Conservation (phyloP, 2,329 filamentous ascomycete species). For the Nigrospora osmanthi region DNA sequence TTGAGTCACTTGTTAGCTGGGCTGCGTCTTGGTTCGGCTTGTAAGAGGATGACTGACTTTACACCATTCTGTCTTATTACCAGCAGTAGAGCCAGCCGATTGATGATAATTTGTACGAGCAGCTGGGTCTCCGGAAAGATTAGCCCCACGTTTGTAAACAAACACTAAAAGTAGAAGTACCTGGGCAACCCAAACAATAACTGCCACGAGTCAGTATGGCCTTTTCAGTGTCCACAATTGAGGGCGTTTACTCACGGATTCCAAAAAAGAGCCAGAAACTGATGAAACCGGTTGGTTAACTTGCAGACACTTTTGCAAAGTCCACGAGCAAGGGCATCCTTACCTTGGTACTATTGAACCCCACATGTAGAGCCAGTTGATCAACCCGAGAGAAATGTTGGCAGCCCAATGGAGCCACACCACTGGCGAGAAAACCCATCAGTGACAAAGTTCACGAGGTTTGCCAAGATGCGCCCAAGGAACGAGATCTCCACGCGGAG, state of each 20-base stretch:
- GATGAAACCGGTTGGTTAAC: neutral
- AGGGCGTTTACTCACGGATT: neutral
- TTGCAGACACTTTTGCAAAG: no score
- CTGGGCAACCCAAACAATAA: conserved; percentile 11
- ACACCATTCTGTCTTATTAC: conserved; percentile 15
- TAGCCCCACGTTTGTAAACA: neutral
- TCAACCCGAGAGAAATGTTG: conserved; percentile 15
- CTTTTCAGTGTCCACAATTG: no score
- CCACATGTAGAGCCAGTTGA: conserved; percentile 19
- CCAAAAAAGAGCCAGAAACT: conserved; percentile 4
- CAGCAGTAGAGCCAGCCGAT: conserved; percentile 31
- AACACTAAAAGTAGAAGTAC: neutral
- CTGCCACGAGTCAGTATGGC: neutral
- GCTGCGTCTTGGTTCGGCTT: no score
- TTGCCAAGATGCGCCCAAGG: no score
- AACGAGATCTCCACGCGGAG: no score
- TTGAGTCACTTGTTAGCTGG: conserved; percentile 7
- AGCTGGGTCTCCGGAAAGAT: conserved; percentile 21
- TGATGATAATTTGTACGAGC: conserved; percentile 37
- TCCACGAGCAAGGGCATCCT: neutral
- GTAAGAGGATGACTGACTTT: neutral
- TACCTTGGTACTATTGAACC: conserved; percentile 18
- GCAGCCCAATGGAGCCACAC: conserved; percentile 22
- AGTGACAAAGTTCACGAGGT: neutral
- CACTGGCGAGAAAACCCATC: conserved; percentile 8